Evolutionary conservation across 441 rosid species (phyloP).

Genomic region (Populus hybrid): DNA sequence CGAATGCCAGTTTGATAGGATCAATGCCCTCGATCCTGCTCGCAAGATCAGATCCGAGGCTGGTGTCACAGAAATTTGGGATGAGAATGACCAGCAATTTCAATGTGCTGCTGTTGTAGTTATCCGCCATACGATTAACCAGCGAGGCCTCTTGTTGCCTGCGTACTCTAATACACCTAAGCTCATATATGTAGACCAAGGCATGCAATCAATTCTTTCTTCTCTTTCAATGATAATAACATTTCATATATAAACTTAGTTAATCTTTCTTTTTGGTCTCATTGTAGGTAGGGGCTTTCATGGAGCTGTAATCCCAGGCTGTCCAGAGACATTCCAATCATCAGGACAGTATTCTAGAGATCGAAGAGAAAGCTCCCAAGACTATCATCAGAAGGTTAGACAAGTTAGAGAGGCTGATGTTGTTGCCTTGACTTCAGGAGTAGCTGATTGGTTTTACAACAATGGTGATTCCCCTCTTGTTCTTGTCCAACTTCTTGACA

Average conservation of each 20-base stretch:
- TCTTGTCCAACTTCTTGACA: conserved; percentile 43
- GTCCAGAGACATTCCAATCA: conserved; percentile 64
- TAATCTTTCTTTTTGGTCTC: no score
- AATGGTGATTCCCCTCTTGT: conserved; percentile 49
- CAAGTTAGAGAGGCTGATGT: conserved; percentile 54
- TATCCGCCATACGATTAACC: conserved; percentile 27
- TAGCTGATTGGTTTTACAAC: conserved; percentile 66
- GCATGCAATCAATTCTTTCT: conserved; percentile 13
- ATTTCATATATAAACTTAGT: not conserved
- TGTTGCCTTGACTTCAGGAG: conserved; percentile 51
- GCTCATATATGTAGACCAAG: conserved; percentile 40
- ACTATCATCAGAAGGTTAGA: conserved; percentile 65
- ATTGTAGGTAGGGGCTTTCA: conserved; percentile 48
- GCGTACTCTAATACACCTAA: conserved; percentile 30
- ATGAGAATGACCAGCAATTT: conserved; percentile 34
- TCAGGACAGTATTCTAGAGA: conserved; percentile 24
- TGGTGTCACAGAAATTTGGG: conserved; percentile 38
- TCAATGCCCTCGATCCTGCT: conserved; percentile 52
- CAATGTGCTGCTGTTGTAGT: conserved; percentile 38
- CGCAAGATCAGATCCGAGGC: conserved; percentile 43
- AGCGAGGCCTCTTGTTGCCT: conserved; percentile 38
- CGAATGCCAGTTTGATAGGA: conserved; percentile 51
- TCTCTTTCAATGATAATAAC: not conserved
- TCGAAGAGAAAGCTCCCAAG: conserved; percentile 33
- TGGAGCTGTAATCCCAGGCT: conserved; percentile 55